These are phyloP conservation scores for Solanum chaucha DNA, from an alignment of 257 asterid genomes.

Conservation along the genomic window DNA sequence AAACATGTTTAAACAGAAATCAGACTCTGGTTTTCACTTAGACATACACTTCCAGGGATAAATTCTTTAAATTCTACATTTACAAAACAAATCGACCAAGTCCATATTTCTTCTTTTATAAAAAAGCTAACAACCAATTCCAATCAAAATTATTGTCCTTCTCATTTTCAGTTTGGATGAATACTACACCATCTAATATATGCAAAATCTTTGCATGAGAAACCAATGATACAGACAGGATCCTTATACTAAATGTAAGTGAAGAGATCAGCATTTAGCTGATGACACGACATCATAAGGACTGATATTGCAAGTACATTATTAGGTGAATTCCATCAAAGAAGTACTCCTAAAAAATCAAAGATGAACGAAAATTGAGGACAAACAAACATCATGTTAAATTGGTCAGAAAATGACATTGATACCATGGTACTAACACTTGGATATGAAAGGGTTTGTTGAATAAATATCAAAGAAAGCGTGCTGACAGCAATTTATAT, in stretches of 20 bases:
- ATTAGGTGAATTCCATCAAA: background rate
- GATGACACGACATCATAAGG: background rate
- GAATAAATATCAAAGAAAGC: background rate
- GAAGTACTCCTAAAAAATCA: background rate
- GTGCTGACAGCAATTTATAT: background rate
- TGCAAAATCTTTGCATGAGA: background rate
- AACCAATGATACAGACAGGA: background rate
- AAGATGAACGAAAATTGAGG: background rate
- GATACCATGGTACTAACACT: background rate
- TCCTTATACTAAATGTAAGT: background rate
- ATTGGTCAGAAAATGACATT: background rate
- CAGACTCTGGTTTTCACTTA: background rate
- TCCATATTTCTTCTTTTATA: background rate
- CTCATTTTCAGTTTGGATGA: background rate
- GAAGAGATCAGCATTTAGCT: background rate
- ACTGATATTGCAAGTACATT: background rate
- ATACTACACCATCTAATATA: background rate
- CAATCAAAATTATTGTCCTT: background rate
- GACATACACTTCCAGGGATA: background rate
- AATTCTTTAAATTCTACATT: background rate
- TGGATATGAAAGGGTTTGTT: background rate
- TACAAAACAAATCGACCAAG: background rate
- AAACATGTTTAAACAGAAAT: background rate
- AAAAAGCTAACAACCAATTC: background rate
- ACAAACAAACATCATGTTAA: background rate